phyloP scores from a whole-genome alignment of 495 filamentous ascomycete species.

The Antarctomyces pellizariae region DNA sequence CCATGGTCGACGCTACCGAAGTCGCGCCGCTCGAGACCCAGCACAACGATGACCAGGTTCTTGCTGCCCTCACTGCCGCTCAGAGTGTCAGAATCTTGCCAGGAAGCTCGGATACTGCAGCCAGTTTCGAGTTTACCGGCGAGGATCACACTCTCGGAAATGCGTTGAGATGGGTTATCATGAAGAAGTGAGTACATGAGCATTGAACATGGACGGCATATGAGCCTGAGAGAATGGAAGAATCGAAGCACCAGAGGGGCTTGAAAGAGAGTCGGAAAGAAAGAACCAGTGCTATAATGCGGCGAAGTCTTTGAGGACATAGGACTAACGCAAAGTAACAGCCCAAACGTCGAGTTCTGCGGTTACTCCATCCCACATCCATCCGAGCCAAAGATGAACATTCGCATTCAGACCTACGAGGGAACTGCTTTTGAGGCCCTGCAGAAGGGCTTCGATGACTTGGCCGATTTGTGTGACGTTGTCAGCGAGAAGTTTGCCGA shows the following conservation, averaged over 20 bases:
- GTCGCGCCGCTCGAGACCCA: too few species aligned
- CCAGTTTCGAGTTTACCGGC: slow-evolving; percentile 62
- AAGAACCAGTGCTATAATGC: slow-evolving; percentile 1
- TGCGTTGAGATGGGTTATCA: slow-evolving; percentile 79
- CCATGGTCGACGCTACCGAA: too few species aligned
- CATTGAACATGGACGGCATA: too few species aligned
- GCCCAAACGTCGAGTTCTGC: slow-evolving; percentile 90
- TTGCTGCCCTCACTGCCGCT: too few species aligned
- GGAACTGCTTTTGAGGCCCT: slow-evolving; percentile 64
- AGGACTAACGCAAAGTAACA: slow-evolving; percentile 13
- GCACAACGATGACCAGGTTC: too few species aligned
- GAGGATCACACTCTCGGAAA: slow-evolving; percentile 95
- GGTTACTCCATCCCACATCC: slow-evolving; percentile 96
- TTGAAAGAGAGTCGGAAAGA: too few species aligned
- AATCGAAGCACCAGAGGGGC: too few species aligned
- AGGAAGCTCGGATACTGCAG: slow-evolving; percentile 42
- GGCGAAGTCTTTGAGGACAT: not conserved
- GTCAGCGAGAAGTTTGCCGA: slow-evolving; percentile 63
- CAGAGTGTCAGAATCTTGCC: too few species aligned
- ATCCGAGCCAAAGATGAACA: slow-evolving; percentile 85
- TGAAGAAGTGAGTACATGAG: slow-evolving; percentile 96
- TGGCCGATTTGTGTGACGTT: slow-evolving; percentile 80
- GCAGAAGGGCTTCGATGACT: slow-evolving; percentile 68
- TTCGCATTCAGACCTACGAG: slow-evolving; percentile 94
- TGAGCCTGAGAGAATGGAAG: too few species aligned